These are phyloP conservation scores for Fusarium bulbicola DNA, from an alignment of 2,329 filamentous ascomycete genomes.

Conservation along the genomic window DNA sequence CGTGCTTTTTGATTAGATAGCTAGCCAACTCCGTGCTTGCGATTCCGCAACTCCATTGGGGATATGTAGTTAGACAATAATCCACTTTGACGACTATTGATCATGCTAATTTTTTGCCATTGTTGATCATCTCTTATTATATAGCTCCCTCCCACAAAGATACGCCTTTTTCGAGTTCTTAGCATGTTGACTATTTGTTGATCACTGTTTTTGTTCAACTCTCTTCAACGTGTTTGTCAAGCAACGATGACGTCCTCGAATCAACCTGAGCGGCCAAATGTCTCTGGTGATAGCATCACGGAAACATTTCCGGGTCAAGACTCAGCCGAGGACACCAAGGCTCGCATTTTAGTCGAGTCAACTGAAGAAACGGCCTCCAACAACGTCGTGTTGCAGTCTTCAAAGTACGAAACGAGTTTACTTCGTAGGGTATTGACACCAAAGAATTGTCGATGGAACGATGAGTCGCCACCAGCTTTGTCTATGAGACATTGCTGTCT, in stretches of 20 bases:
- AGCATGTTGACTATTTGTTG: background rate
- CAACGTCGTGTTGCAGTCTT: slow-evolving; percentile 1
- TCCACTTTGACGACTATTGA: slow-evolving; percentile 4
- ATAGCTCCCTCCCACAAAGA: background rate
- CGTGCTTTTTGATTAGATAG: slow-evolving; percentile 24
- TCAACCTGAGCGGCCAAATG: background rate
- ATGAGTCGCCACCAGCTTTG: slow-evolving; percentile 72
- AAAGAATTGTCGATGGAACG: slow-evolving; percentile 73
- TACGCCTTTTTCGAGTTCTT: background rate
- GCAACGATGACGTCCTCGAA: slow-evolving; percentile 23
- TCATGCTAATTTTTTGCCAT: background rate
- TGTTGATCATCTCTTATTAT: background rate
- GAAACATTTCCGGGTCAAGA: slow-evolving; percentile 2
- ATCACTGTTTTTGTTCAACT: background rate
- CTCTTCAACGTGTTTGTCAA: background rate
- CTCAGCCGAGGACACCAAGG: background rate
- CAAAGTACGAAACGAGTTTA: slow-evolving; percentile 38
- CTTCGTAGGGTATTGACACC: slow-evolving; percentile 58
- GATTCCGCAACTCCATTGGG: slow-evolving; percentile 20
- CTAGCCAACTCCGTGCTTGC: background rate
- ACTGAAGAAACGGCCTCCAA: slow-evolving; percentile 18
- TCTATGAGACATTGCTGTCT: slow-evolving; percentile 74
- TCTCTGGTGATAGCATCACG: slow-evolving; percentile 10
- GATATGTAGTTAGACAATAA: slow-evolving; percentile 7
- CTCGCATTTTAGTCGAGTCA: slow-evolving; percentile 10